A percentile compares a stretch with the other conserved stretches of the same genome.
Evolutionary conservation across 345 rosid genomes (phyloP).

Genomic region (Dovyalis caffra): DNA sequence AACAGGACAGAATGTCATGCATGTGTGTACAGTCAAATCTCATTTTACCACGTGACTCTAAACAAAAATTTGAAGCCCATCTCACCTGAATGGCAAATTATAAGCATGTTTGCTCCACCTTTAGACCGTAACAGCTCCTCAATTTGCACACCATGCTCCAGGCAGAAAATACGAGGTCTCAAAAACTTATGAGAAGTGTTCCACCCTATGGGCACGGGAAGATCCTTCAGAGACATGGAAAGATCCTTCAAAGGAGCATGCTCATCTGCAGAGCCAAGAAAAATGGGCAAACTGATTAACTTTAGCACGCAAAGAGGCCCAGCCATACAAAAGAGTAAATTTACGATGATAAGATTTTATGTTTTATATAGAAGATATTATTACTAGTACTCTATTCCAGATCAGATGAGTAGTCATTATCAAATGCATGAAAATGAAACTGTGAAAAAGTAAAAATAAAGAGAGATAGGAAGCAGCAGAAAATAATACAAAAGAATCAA

Average conservation of each 20-base stretch:
- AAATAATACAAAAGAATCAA: neutral
- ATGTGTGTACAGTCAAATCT: neutral
- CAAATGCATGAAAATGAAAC: neutral
- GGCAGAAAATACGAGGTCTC: constrained; percentile 94
- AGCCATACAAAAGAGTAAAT: constrained; percentile 12
- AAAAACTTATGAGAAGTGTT: constrained; percentile 46
- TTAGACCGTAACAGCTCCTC: constrained; percentile 62
- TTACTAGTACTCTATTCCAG: neutral
- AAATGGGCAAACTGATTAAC: constrained; percentile 14
- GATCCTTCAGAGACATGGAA: constrained; percentile 32
- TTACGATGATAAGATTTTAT: neutral
- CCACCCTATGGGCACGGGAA: constrained; percentile 40
- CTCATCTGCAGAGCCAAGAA: constrained; percentile 28
- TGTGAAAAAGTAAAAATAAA: neutral
- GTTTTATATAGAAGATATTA: neutral
- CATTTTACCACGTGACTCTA: neutral
- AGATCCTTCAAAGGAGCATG: constrained; percentile 12
- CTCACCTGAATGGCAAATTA: constrained; percentile 96
- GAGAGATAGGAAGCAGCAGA: neutral
- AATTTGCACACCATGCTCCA: constrained; percentile 82
- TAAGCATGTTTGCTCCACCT: constrained; percentile 81
- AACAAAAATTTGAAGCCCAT: neutral
- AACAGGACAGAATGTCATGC: neutral
- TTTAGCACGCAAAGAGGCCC: constrained; percentile 11
- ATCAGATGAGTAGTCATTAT: neutral